phyloP scores from a whole-genome alignment of 2,329 filamentous ascomycete genomes.

The Thelonectria blattea region DNA sequence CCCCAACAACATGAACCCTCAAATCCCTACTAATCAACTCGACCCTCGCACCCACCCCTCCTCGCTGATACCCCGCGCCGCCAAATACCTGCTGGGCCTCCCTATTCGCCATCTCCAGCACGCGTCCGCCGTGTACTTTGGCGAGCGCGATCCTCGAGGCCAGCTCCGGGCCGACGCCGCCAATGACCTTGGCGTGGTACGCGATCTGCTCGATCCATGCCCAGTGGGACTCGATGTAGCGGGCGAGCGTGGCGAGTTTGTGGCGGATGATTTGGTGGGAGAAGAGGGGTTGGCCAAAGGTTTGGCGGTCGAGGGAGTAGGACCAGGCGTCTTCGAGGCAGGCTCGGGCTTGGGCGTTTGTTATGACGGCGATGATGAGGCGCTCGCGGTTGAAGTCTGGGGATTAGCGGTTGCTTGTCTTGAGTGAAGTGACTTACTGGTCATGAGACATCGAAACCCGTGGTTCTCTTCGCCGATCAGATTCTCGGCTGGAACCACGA shows the following conservation, averaged over 20 bases:
- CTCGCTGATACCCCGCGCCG: conserved; percentile 57
- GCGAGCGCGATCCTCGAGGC: neutral
- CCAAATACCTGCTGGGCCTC: conserved; percentile 62
- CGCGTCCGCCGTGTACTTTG: conserved; percentile 46
- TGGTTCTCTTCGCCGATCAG: neutral
- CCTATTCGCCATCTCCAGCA: conserved; percentile 56
- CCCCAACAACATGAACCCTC: conserved; percentile 55
- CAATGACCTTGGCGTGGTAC: conserved; percentile 46
- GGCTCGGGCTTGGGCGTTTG: conserved; percentile 62
- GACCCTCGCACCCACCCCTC: conserved; percentile 53
- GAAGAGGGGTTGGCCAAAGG: conserved; percentile 65
- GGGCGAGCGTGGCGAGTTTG: conserved; percentile 65
- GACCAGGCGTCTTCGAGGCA: conserved; percentile 59
- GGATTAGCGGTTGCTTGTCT: neutral
- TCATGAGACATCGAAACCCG: conserved; percentile 37
- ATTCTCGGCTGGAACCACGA: conserved; percentile 1
- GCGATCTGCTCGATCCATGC: conserved; percentile 68
- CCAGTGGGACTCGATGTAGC: conserved; percentile 65
- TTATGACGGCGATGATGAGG: conserved; percentile 61
- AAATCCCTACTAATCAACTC: conserved; percentile 61
- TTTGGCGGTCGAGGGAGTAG: conserved; percentile 59
- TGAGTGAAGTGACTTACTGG: neutral
- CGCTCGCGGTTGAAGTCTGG: conserved; percentile 63
- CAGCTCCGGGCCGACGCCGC: conserved; percentile 1
- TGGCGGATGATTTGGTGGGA: conserved; percentile 63